Evolutionary conservation across 2,329 filamentous ascomycete genomes (phyloP).

Genomic region (Phialophora tarda): DNA sequence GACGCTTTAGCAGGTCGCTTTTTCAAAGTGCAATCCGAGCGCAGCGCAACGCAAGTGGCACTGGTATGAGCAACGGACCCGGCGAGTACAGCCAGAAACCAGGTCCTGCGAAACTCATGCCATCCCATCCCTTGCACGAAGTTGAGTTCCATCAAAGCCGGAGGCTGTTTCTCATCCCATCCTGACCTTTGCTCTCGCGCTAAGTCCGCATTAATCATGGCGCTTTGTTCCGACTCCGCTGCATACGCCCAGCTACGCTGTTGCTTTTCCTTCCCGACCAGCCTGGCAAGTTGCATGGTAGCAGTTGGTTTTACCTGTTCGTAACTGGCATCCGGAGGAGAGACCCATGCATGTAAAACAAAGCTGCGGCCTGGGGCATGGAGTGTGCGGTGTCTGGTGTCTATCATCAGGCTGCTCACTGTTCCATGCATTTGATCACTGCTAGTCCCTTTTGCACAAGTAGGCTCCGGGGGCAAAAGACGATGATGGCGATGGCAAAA

Average conservation of each 20-base stretch:
- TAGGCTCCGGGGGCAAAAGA: slow-evolving; percentile 8
- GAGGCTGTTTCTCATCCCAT: background rate
- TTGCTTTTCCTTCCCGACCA: background rate
- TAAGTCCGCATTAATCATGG: background rate
- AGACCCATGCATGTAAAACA: slow-evolving; percentile 5
- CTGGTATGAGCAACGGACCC: background rate
- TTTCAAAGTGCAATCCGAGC: background rate
- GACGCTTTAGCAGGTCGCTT: background rate
- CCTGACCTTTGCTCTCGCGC: background rate
- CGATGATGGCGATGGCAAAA: slow-evolving; percentile 15
- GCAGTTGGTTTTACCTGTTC: background rate
- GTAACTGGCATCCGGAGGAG: background rate
- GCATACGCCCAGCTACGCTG: background rate
- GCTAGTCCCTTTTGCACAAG: slow-evolving; percentile 7
- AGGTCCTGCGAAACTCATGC: background rate
- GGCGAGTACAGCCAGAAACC: background rate
- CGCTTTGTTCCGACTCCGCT: background rate
- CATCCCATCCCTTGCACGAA: background rate
- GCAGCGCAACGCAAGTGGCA: background rate
- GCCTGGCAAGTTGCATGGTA: background rate
- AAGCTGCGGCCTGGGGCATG: background rate
- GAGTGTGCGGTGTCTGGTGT: background rate
- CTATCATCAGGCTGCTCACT: slow-evolving; percentile 4
- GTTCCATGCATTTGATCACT: background rate
- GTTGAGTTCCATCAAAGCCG: slow-evolving; percentile 2